Percentiles rank a stretch among this genome's conserved stretches.
These are phyloP conservation scores for Phytophthora pisi DNA, from an alignment of 352 stramenopile genomes.

Conservation along the genomic window DNA sequence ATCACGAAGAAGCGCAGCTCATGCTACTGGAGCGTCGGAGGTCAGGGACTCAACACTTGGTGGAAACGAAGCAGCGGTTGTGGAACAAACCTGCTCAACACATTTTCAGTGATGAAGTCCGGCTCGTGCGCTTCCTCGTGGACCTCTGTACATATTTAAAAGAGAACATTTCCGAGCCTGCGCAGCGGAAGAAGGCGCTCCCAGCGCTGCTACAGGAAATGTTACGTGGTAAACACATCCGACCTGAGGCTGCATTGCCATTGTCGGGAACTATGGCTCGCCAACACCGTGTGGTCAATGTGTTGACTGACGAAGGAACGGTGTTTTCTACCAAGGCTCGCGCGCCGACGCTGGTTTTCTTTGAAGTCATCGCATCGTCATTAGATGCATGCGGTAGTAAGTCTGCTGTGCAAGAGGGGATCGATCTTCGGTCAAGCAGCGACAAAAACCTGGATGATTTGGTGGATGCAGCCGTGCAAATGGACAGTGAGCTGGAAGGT, in stretches of 20 bases:
- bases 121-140: slow-evolving; percentile 64
- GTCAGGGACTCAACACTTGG: slow-evolving; percentile 39
- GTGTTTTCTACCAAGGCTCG: slow-evolving; percentile 78
- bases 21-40: slow-evolving; percentile 47
- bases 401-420: neutral
- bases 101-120: slow-evolving; percentile 65
- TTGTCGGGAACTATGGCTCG: slow-evolving; percentile 32
- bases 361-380: slow-evolving; percentile 55
- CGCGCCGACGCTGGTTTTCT: slow-evolving; percentile 69
- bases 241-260: slow-evolving; percentile 57
- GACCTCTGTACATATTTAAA: slow-evolving; percentile 73
- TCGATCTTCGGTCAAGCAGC: slow-evolving; percentile 3
- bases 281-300: slow-evolving; percentile 54
- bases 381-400: slow-evolving; percentile 12
- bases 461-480: slow-evolving; percentile 32
- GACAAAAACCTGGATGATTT: slow-evolving; percentile 21
- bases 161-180: slow-evolving; percentile 51
- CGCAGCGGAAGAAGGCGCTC: slow-evolving; percentile 52
- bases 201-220: slow-evolving; percentile 51
- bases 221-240: slow-evolving; percentile 49
- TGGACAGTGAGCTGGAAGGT: slow-evolving; percentile 14
- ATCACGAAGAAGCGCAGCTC: slow-evolving; percentile 48
- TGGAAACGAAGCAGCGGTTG: slow-evolving; percentile 50
- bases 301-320: slow-evolving; percentile 62
- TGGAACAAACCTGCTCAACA: slow-evolving; percentile 49